Conservation (phyloP, 306 rosid genomes). For the Acacia melanoxylon region DNA sequence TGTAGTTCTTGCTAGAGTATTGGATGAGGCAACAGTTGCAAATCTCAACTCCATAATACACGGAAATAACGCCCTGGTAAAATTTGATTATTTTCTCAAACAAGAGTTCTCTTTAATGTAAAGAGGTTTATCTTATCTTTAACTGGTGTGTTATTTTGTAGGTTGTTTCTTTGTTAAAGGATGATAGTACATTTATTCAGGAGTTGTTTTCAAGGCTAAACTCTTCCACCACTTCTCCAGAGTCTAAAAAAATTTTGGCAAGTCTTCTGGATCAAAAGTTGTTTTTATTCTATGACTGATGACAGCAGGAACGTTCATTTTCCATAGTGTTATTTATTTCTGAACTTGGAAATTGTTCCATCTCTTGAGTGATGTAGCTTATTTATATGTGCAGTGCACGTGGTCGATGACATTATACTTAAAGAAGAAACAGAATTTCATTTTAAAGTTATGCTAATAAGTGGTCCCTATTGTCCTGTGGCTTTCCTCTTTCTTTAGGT, state of each 20-base stretch:
- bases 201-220: constrained; percentile 81
- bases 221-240: constrained; percentile 62
- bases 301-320: constrained; percentile 5
- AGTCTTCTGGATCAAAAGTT: constrained; percentile 17
- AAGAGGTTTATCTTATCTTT: constrained; percentile 25
- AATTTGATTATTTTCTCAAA: constrained; percentile 29
- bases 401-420: constrained; percentile 33
- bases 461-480: constrained; percentile 30
- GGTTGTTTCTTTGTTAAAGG: constrained; percentile 91
- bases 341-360: constrained; percentile 4
- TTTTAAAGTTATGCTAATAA: constrained; percentile 38
- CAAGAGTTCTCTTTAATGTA: constrained; percentile 7
- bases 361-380: constrained; percentile 29
- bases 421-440: constrained; percentile 36
- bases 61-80: constrained; percentile 76
- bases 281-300: constrained; percentile 12
- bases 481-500: constrained; percentile 29
- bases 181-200: constrained; percentile 81
- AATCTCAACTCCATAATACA: constrained; percentile 86
- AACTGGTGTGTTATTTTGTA: constrained; percentile 37
- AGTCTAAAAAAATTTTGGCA: constrained; percentile 83
- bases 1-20: constrained; percentile 81
- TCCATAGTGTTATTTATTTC: constrained; percentile 21
- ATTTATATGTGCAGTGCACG: constrained; percentile 31
- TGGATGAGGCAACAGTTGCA: constrained; percentile 81